Conservation (phyloP, 2,329 filamentous ascomycete species). For the Ambrosiella cleistominuta region DNA sequence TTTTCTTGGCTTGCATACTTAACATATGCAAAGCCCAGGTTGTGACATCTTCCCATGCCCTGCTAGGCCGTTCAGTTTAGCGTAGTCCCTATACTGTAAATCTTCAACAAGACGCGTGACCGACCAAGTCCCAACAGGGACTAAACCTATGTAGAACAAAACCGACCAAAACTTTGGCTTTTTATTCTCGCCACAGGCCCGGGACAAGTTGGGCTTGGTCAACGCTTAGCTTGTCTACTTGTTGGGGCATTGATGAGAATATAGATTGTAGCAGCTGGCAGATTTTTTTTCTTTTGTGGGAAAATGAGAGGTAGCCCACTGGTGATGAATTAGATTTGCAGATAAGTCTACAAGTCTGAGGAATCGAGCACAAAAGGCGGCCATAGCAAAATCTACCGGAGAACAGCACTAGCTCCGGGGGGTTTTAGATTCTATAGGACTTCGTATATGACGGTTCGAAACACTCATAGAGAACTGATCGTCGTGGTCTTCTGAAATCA, state of each 20-base stretch:
- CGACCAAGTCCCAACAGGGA: background rate
- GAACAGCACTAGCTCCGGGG: too few species aligned
- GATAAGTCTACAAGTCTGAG: too few species aligned
- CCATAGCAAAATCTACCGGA: too few species aligned
- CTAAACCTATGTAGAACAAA: background rate
- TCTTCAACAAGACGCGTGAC: background rate
- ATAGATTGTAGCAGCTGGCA: background rate
- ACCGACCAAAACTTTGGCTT: background rate
- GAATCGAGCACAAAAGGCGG: too few species aligned
- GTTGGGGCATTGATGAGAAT: background rate
- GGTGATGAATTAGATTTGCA: too few species aligned
- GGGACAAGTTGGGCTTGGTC: background rate
- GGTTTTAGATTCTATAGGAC: too few species aligned
- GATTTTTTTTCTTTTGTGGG: background rate
- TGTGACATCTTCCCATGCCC: background rate
- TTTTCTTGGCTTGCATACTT: too few species aligned
- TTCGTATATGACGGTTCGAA: too few species aligned
- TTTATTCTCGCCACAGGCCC: background rate
- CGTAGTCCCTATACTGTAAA: background rate
- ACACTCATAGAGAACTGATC: too few species aligned
- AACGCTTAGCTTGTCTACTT: background rate
- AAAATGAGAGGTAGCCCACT: background rate
- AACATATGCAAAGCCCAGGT: background rate
- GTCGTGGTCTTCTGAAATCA: too few species aligned
- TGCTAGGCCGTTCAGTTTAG: background rate